Conservation (phyloP, 148 eudicot species). For the Nyssa sinensis region DNA sequence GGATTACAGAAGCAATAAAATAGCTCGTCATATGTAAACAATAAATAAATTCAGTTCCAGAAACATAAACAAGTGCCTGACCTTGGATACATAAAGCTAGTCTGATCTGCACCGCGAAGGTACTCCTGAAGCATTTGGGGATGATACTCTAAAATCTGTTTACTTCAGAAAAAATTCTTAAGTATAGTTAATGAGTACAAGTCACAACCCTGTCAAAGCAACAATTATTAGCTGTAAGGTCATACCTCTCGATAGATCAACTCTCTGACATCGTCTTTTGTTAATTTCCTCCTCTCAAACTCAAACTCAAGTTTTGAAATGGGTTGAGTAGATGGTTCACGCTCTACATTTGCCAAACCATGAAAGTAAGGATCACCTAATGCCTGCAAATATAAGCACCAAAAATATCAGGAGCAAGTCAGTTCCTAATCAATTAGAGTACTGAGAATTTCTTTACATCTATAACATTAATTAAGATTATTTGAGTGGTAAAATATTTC, state of each 20-base stretch:
- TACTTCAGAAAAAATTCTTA: slow-evolving; percentile 10
- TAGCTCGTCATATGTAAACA: not conserved
- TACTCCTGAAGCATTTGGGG: slow-evolving; percentile 77
- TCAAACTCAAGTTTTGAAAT: slow-evolving; percentile 68
- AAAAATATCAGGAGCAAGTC: not conserved
- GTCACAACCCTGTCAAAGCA: slow-evolving; percentile 7
- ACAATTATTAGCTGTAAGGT: not conserved
- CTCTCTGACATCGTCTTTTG: slow-evolving; percentile 66
- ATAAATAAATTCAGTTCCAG: not conserved
- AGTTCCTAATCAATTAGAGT: not conserved
- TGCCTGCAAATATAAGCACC: slow-evolving; percentile 40
- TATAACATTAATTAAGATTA: too few species aligned
- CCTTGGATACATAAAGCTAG: slow-evolving; percentile 86
- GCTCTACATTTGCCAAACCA: slow-evolving; percentile 51
- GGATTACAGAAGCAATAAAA: too few species aligned
- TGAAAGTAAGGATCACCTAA: slow-evolving; percentile 60
- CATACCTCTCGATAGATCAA: slow-evolving; percentile 66
- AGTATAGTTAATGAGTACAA: slow-evolving; percentile 13
- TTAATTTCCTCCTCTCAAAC: slow-evolving; percentile 55
- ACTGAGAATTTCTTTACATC: not conserved
- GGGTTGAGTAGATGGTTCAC: slow-evolving; percentile 57
- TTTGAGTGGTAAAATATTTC: not conserved
- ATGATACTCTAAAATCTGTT: slow-evolving; percentile 74
- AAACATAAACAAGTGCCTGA: slow-evolving; percentile 18
- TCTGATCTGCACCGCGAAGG: slow-evolving; percentile 62